Conservation (phyloP, 305 asterid species). For the Euphrasia arctica region DNA sequence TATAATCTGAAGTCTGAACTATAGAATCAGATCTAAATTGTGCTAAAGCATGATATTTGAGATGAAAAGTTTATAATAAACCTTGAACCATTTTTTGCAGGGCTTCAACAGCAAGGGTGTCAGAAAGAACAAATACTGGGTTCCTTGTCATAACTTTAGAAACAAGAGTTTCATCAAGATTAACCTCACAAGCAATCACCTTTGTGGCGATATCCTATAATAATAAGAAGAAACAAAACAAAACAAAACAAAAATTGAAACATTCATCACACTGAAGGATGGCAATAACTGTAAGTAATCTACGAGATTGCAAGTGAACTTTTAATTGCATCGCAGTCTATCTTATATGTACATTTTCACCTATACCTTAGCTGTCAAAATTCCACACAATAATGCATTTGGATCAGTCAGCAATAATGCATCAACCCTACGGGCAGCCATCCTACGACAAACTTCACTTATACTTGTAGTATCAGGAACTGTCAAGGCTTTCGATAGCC, state of each 20-base stretch:
- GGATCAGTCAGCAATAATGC: constrained; percentile 94
- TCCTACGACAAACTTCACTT: constrained; percentile 84
- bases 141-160: constrained; percentile 94
- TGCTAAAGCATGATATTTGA: constrained; percentile 16
- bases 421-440: constrained; percentile 99
- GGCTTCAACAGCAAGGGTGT: constrained; percentile 96
- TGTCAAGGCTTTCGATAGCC: constrained; percentile 91
- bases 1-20: constrained; percentile 2
- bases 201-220: constrained; percentile 85
- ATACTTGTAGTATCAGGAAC: constrained; percentile 80
- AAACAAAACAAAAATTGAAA: neutral
- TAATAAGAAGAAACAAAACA: constrained; percentile 19
- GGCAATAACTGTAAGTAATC: constrained; percentile 12
- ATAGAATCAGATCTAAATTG: constrained; percentile 13
- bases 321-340: constrained; percentile 13
- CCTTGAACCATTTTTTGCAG: constrained; percentile 99
- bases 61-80: constrained; percentile 27
- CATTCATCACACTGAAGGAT: constrained; percentile 18
- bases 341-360: constrained; percentile 24
- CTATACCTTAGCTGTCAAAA: constrained; percentile 90
- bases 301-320: constrained; percentile 16
- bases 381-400: constrained; percentile 89
- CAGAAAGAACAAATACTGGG: constrained; percentile 95
- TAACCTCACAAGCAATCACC: constrained; percentile 77
- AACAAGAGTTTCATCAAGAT: constrained; percentile 84